These are phyloP conservation scores for Poronia punctata DNA, from an alignment of 495 filamentous ascomycete species.

Conservation along the genomic window DNA sequence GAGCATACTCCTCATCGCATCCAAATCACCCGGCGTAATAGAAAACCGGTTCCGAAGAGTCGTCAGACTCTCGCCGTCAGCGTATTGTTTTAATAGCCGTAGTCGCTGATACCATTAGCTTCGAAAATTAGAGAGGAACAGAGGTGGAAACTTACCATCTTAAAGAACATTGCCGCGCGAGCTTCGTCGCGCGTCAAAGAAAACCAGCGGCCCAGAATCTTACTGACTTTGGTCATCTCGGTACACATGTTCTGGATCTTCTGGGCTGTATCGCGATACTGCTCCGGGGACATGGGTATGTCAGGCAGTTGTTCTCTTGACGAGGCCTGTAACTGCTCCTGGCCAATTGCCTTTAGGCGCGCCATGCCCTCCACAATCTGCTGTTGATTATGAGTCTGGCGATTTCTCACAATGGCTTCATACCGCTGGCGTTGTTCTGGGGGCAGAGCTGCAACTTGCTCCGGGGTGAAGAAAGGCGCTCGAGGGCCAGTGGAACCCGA, in stretches of 20 bases:
- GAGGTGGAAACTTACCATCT: slow-evolving; percentile 30
- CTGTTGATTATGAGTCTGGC: slow-evolving; percentile 13
- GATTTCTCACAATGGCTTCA: slow-evolving; percentile 30
- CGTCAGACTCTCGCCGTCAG: slow-evolving; percentile 42
- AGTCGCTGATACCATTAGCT: slow-evolving; percentile 37
- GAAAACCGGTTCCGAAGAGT: slow-evolving; percentile 50
- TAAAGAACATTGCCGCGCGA: slow-evolving; percentile 39
- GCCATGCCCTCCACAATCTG: slow-evolving; percentile 19
- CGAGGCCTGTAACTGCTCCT: slow-evolving; percentile 22
- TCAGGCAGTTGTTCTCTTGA: slow-evolving; percentile 23
- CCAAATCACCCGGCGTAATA: slow-evolving; percentile 49
- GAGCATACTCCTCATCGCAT: slow-evolving; percentile 40
- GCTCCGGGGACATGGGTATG: slow-evolving; percentile 33
- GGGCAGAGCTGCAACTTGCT: slow-evolving; percentile 47
- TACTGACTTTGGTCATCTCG: slow-evolving; percentile 31
- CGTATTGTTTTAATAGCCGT: slow-evolving; percentile 53
- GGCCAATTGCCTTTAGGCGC: slow-evolving; percentile 26
- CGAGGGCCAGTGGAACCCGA: slow-evolving; percentile 8
- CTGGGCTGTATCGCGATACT: slow-evolving; percentile 24
- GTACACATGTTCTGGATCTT: slow-evolving; percentile 25
- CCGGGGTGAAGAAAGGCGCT: slow-evolving; percentile 27
- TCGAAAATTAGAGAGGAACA: slow-evolving; percentile 12
- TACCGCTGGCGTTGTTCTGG: slow-evolving; percentile 44
- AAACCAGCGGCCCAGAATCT: slow-evolving; percentile 35
- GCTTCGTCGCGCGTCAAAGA: slow-evolving; percentile 32